A percentile compares a stretch with the other conserved stretches of the same genome.
Evolutionary conservation across 176 grass and related monocot species (phyloP).

Genomic region (Avena atlantica): DNA sequence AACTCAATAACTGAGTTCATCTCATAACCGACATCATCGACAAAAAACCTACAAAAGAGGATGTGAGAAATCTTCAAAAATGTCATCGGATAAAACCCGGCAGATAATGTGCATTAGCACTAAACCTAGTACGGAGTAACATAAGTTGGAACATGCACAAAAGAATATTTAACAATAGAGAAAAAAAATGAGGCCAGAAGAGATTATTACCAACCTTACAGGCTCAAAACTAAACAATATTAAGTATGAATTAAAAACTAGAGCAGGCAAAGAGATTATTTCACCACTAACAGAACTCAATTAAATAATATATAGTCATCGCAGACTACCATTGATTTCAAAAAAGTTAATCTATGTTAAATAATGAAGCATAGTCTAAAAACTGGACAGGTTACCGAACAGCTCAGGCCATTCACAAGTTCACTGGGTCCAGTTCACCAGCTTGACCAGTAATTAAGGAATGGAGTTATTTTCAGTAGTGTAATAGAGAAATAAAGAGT

Average conservation of each 20-base stretch:
- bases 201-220: conserved; percentile 1
- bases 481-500: not conserved
- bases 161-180: conserved; percentile 17
- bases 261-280: not conserved
- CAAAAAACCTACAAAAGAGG: conserved; percentile 58
- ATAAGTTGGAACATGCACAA: conserved; percentile 10
- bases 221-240: not conserved
- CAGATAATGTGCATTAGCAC: not conserved
- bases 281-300: conserved; percentile 2
- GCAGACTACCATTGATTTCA: not conserved
- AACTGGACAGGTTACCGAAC: not conserved
- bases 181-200: not conserved
- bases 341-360: not conserved
- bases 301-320: conserved; percentile 12
- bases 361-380: not conserved
- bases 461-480: not conserved
- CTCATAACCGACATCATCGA: conserved; percentile 67
- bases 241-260: not conserved
- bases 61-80: conserved; percentile 35
- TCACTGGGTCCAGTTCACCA: not conserved
- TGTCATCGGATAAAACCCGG: not conserved
- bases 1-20: conserved; percentile 52
- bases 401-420: not conserved
- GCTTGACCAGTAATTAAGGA: too few relatives aligned
- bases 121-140: not conserved